Evolutionary conservation across 2,329 filamentous ascomycete genomes (phyloP).

Genomic region (Daldinia sp.): DNA sequence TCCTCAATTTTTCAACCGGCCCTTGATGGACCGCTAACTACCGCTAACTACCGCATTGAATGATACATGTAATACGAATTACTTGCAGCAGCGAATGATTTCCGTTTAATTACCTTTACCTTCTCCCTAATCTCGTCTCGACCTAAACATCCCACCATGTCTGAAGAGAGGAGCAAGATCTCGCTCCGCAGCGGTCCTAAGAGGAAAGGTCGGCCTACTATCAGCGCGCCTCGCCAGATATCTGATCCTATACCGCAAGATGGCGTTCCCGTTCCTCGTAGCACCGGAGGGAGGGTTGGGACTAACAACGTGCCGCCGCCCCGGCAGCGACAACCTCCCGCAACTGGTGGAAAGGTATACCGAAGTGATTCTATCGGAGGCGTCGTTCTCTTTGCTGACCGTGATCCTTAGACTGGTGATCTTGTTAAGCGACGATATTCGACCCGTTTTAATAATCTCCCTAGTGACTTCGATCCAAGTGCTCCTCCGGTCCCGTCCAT

Average conservation of each 20-base stretch:
- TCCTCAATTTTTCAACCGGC: slow-evolving; percentile 4
- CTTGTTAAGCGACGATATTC: slow-evolving; percentile 96
- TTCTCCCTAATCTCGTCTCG: slow-evolving; percentile 1
- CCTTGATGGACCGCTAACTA: slow-evolving; percentile 15
- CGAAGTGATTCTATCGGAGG: slow-evolving; percentile 15
- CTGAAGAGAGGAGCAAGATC: slow-evolving; percentile 71
- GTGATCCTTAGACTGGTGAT: slow-evolving; percentile 71
- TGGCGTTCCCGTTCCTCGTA: slow-evolving; percentile 55
- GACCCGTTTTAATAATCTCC: slow-evolving; percentile 85
- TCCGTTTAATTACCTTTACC: slow-evolving; percentile 5
- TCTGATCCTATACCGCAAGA: slow-evolving; percentile 70
- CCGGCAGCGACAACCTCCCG: slow-evolving; percentile 58
- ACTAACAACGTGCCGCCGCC: slow-evolving; percentile 52
- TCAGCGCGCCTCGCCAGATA: slow-evolving; percentile 73
- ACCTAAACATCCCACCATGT: slow-evolving; percentile 59
- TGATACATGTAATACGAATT: background rate
- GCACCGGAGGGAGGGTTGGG: slow-evolving; percentile 51
- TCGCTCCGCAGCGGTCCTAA: slow-evolving; percentile 72
- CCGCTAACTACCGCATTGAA: background rate
- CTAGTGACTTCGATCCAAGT: slow-evolving; percentile 75
- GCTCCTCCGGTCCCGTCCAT: slow-evolving; percentile 79
- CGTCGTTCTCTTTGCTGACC: slow-evolving; percentile 43
- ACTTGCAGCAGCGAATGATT: slow-evolving; percentile 8
- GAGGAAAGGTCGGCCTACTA: slow-evolving; percentile 70
- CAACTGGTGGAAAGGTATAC: slow-evolving; percentile 67